Conservation (phyloP, 257 asterid genomes). For the Rubia yunnanensis region DNA sequence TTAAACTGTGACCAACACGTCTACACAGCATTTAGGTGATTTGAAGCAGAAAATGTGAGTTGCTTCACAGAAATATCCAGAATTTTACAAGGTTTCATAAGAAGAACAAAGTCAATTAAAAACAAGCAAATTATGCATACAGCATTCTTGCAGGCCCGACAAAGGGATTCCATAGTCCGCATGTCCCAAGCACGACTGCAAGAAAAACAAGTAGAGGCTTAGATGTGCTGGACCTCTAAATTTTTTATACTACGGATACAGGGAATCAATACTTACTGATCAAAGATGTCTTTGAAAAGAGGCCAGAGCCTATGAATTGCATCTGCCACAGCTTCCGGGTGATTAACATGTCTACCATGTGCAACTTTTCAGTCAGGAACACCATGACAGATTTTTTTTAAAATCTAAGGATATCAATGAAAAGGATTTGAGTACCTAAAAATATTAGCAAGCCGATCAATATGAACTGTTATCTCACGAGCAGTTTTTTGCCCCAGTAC, state of each 20-base stretch:
- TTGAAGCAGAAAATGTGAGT: neutral
- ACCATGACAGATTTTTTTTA: conserved; percentile 8
- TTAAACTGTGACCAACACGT: neutral
- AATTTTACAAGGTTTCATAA: neutral
- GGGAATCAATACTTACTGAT: conserved; percentile 44
- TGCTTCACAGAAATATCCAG: neutral
- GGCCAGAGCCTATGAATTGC: conserved; percentile 97
- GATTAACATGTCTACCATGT: conserved; percentile 70
- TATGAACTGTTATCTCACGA: conserved; percentile 92
- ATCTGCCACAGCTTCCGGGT: conserved; percentile 98
- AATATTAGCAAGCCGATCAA: conserved; percentile 86
- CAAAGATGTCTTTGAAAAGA: conserved; percentile 88
- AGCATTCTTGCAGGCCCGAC: conserved; percentile 98
- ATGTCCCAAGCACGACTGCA: conserved; percentile 95
- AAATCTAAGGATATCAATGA: conserved; percentile 6
- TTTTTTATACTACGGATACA: neutral
- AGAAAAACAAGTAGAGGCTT: conserved; percentile 8
- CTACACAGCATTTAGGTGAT: neutral
- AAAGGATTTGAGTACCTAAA: conserved; percentile 49
- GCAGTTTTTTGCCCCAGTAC: conserved; percentile 77
- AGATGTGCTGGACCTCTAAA: neutral
- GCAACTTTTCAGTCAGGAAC: conserved; percentile 18
- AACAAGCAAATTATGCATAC: conserved; percentile 41
- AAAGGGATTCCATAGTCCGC: conserved; percentile 99
- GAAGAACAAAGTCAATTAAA: neutral